Percentiles rank a stretch among this genome's conserved stretches.
Conservation (phyloP, 441 rosid species). For the Hura crepitans region DNA sequence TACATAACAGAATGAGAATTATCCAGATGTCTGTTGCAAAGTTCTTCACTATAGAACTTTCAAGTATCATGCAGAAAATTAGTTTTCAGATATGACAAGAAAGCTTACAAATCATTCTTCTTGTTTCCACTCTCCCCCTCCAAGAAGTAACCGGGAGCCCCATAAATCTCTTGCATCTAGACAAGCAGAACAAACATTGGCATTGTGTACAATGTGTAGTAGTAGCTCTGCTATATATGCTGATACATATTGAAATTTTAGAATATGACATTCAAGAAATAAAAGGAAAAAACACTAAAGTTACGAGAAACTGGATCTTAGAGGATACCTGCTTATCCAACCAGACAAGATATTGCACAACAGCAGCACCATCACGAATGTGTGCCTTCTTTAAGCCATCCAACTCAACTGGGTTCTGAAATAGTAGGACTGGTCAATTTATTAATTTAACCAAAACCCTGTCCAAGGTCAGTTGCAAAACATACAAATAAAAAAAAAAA, state of each 20-base stretch:
- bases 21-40: background rate
- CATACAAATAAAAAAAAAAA: background rate
- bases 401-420: slow-evolving; percentile 83
- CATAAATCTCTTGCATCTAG: slow-evolving; percentile 91
- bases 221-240: slow-evolving; percentile 9
- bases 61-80: slow-evolving; percentile 7
- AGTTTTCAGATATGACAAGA: no score
- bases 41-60: background rate
- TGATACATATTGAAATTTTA: slow-evolving; percentile 7
- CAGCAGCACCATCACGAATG: slow-evolving; percentile 98
- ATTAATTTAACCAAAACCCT: no score
- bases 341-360: slow-evolving; percentile 96
- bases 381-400: slow-evolving; percentile 88
- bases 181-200: slow-evolving; percentile 21
- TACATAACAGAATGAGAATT: background rate
- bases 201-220: slow-evolving; percentile 20
- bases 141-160: slow-evolving; percentile 94
- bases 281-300: background rate
- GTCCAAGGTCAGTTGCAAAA: background rate
- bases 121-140: slow-evolving; percentile 51
- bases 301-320: slow-evolving; percentile 5
- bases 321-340: slow-evolving; percentile 74
- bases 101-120: slow-evolving; percentile 51
- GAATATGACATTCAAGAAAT: background rate
- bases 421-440: slow-evolving; percentile 6